phyloP scores from a whole-genome alignment of 352 stramenopile species.

The Phytophthora hibernalis region DNA sequence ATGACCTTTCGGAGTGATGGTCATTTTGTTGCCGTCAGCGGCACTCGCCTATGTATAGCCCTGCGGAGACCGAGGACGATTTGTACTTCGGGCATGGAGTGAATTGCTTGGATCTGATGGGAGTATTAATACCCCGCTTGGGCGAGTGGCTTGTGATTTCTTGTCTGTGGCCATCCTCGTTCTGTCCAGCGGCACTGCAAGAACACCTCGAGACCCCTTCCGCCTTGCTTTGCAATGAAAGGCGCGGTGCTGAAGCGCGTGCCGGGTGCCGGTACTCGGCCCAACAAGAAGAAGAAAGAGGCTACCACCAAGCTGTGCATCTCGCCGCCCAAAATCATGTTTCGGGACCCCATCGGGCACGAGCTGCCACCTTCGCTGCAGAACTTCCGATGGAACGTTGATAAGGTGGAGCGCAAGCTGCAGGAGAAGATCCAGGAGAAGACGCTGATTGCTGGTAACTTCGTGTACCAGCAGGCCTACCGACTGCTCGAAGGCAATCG shows the following conservation, averaged over 20 bases:
- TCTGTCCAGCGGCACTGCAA: constrained; percentile 12
- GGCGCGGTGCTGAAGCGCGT: constrained; percentile 48
- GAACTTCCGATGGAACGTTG: constrained; percentile 78
- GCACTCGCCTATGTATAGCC: constrained; percentile 15
- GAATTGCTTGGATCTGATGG: neutral
- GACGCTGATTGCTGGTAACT: constrained; percentile 85
- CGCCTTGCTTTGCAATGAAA: constrained; percentile 42
- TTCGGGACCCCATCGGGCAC: constrained; percentile 71
- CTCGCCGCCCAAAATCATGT: constrained; percentile 64
- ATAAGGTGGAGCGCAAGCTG: constrained; percentile 84
- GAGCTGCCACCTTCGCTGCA: constrained; percentile 64
- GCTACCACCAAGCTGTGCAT: constrained; percentile 41
- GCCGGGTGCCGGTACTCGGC: constrained; percentile 10
- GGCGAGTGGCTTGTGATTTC: constrained; percentile 5
- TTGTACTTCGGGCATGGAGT: constrained; percentile 9
- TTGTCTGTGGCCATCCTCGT: constrained; percentile 23
- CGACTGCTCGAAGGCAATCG: constrained; percentile 75
- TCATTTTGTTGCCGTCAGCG: constrained; percentile 20
- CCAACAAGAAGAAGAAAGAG: constrained; percentile 41
- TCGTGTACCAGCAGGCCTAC: constrained; percentile 89
- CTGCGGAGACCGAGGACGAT: constrained; percentile 4
- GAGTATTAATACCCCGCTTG: constrained; percentile 26
- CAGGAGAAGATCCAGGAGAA: constrained; percentile 90
- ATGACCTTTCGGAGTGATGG: constrained; percentile 24
- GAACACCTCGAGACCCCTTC: constrained; percentile 9